Evolutionary conservation across 2,329 filamentous ascomycete species (phyloP).

Genomic region (Colletotrichum brevisporum): DNA sequence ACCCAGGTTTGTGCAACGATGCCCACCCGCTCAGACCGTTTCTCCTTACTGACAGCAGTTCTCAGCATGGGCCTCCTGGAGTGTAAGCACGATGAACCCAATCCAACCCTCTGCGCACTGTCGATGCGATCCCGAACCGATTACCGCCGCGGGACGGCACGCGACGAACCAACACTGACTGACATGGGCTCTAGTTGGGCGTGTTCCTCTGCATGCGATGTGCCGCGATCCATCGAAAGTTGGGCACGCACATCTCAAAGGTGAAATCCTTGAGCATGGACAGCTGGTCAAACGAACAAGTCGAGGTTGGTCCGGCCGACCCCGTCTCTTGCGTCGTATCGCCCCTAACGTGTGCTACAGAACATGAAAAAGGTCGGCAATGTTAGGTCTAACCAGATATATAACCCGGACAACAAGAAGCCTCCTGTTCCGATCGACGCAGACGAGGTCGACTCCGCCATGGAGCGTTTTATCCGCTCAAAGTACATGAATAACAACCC

Average conservation of each 20-base stretch:
- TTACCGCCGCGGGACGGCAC: background rate
- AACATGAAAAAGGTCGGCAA: constrained; percentile 97
- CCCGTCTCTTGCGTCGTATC: background rate
- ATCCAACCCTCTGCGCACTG: constrained; percentile 1
- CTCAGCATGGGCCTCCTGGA: constrained; percentile 96
- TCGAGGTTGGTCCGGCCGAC: constrained; percentile 77
- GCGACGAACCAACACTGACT: constrained; percentile 17
- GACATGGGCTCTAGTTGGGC: constrained; percentile 75
- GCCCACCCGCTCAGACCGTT: constrained; percentile 12
- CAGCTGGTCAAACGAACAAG: constrained; percentile 94
- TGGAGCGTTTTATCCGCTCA: constrained; percentile 95
- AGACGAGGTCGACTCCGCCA: constrained; percentile 92
- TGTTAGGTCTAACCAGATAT: constrained; percentile 84
- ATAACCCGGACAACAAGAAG: constrained; percentile 87
- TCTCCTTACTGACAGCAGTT: constrained; percentile 28
- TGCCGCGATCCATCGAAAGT: constrained; percentile 92
- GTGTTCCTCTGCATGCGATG: constrained; percentile 99
- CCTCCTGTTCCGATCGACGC: constrained; percentile 89
- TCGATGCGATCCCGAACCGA: constrained; percentile 16
- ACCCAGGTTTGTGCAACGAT: constrained; percentile 76
- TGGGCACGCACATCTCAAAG: constrained; percentile 98
- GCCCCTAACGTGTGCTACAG: constrained; percentile 59
- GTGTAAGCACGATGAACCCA: constrained; percentile 69
- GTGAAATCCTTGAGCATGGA: constrained; percentile 99
- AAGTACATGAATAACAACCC: constrained; percentile 82